Conservation (phyloP, 2,329 filamentous ascomycete species). For the Corynespora cassiicola region DNA sequence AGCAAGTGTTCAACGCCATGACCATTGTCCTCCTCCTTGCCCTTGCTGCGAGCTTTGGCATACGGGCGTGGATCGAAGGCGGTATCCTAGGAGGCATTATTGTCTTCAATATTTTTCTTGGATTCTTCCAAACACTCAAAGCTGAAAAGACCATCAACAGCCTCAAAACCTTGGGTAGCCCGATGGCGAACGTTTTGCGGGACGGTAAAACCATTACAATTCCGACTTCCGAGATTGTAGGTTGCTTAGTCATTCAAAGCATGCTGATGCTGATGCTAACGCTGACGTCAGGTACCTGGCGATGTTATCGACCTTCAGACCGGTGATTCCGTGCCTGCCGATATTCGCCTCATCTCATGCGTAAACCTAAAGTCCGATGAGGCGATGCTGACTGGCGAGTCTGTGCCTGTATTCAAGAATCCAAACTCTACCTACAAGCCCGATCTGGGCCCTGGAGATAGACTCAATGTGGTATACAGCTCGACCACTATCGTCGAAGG, state of each 20-base stretch:
- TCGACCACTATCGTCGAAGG: constrained; percentile 72
- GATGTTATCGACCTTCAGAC: constrained; percentile 65
- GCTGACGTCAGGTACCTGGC: constrained; percentile 68
- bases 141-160: constrained; percentile 53
- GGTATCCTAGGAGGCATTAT: constrained; percentile 49
- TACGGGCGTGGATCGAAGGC: constrained; percentile 49
- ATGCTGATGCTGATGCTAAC: too few relatives aligned
- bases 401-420: constrained; percentile 65
- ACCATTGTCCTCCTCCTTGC: constrained; percentile 48
- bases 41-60: constrained; percentile 49
- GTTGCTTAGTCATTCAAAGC: too few relatives aligned
- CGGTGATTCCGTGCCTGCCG: constrained; percentile 71
- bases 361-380: constrained; percentile 75
- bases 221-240: constrained; percentile 58
- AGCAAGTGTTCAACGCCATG: constrained; percentile 47
- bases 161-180: constrained; percentile 45
- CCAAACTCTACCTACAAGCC: constrained; percentile 45
- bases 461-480: constrained; percentile 70
- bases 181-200: constrained; percentile 52
- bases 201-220: constrained; percentile 57
- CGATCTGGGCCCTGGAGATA: constrained; percentile 67
- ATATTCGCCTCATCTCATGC: constrained; percentile 54
- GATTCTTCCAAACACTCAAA: constrained; percentile 49
- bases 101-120: constrained; percentile 47
- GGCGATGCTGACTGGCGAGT: constrained; percentile 80